phyloP scores from a whole-genome alignment of 768 basidiomycete species.

The Suillus fuscotomentosus region DNA sequence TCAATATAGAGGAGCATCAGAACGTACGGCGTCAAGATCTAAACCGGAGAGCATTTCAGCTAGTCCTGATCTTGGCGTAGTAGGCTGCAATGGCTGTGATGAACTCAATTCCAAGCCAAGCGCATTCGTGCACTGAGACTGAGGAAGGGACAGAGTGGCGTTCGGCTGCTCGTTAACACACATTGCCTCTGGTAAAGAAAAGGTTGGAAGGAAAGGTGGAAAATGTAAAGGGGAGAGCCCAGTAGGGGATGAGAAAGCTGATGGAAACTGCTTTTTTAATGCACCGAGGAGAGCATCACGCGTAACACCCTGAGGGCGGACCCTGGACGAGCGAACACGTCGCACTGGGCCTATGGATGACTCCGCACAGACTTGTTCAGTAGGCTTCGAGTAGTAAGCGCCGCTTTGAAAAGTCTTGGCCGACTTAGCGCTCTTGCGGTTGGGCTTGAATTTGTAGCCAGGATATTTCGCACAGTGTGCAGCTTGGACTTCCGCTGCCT shows the following conservation, averaged over 20 bases:
- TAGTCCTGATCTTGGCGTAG: constrained; percentile 17
- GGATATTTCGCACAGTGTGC: constrained; percentile 30
- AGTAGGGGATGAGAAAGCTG: constrained; percentile 6
- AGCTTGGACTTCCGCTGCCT: constrained; percentile 25
- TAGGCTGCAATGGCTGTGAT: constrained; percentile 23
- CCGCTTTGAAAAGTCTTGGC: constrained; percentile 17
- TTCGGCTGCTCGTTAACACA: background rate
- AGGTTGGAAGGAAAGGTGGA: constrained; percentile 16
- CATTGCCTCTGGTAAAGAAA: constrained; percentile 9
- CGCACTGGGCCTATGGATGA: constrained; percentile 38
- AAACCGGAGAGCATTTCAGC: constrained; percentile 21
- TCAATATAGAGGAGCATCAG: background rate
- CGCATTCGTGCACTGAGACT: constrained; percentile 7
- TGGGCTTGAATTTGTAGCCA: constrained; percentile 27
- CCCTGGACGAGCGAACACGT: constrained; percentile 28
- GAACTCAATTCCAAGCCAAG: constrained; percentile 12
- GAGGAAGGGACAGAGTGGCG: constrained; percentile 15
- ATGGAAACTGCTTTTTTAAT: constrained; percentile 3
- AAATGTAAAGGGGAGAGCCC: constrained; percentile 16
- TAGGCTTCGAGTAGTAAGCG: constrained; percentile 24
- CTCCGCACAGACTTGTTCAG: constrained; percentile 34
- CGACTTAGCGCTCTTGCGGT: constrained; percentile 19
- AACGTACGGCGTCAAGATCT: constrained; percentile 30
- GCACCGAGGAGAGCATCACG: constrained; percentile 14
- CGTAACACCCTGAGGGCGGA: constrained; percentile 15